These are phyloP conservation scores for Polyporus tsugae DNA, from an alignment of 1,284 basidiomycete species.

Conservation along the genomic window DNA sequence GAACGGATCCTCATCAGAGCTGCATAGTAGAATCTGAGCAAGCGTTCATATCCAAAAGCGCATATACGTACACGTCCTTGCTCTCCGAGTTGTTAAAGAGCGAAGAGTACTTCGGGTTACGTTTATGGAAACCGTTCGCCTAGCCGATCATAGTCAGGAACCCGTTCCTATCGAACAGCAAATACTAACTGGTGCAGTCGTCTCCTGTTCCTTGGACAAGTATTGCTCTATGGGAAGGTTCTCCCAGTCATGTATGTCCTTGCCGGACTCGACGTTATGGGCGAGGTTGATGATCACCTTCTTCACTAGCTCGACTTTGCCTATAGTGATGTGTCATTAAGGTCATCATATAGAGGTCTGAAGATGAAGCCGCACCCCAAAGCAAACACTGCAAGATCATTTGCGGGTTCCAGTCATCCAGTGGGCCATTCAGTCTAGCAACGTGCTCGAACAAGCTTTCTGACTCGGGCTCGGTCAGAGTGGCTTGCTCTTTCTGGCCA, in stretches of 20 bases:
- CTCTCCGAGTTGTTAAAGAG: constrained; percentile 52
- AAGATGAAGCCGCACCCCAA: constrained; percentile 70
- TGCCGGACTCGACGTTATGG: constrained; percentile 43
- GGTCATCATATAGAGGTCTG: background rate
- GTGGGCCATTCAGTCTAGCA: constrained; percentile 82
- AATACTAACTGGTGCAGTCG: constrained; percentile 26
- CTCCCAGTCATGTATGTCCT: constrained; percentile 50
- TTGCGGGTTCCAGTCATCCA: constrained; percentile 91
- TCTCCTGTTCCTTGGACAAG: constrained; percentile 46
- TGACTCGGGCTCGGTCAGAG: constrained; percentile 36
- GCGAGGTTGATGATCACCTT: constrained; percentile 78
- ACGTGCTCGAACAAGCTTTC: constrained; percentile 81
- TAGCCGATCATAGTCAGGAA: constrained; percentile 7
- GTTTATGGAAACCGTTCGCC: constrained; percentile 38
- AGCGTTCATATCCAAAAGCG: background rate
- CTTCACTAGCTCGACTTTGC: constrained; percentile 86
- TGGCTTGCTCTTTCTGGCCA: constrained; percentile 48
- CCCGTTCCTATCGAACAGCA: background rate
- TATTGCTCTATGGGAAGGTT: constrained; percentile 66
- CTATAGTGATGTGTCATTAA: constrained; percentile 48
- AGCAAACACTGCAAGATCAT: constrained; percentile 91
- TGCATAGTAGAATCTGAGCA: constrained; percentile 17
- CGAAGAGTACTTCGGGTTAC: constrained; percentile 49
- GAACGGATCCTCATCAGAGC: constrained; percentile 66
- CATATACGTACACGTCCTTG: constrained; percentile 51